Percentiles rank a stretch among this genome's conserved stretches.
Evolutionary conservation across 148 eudicot genomes (phyloP).

Genomic region (Nepenthes gracilis): DNA sequence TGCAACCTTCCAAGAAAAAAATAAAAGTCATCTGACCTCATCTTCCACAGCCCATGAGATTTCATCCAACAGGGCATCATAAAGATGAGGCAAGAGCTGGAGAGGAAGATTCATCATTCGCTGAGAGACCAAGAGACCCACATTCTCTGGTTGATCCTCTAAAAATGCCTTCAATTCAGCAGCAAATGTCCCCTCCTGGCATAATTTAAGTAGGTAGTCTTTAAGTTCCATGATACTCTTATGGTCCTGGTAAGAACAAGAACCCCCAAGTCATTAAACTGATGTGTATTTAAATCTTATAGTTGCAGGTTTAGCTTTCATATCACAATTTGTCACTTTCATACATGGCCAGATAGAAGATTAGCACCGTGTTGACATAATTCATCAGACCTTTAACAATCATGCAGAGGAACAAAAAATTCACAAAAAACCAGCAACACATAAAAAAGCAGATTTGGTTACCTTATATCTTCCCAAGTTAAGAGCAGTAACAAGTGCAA

Average conservation of each 20-base stretch:
- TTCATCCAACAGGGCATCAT: slow-evolving; percentile 88
- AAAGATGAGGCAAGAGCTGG: slow-evolving; percentile 83
- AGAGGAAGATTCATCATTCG: slow-evolving; percentile 90
- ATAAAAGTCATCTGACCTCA: slow-evolving; percentile 49
- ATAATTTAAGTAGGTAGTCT: slow-evolving; percentile 42
- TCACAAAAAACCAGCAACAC: no score
- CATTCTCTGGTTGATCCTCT: slow-evolving; percentile 41
- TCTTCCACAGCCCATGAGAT: slow-evolving; percentile 86
- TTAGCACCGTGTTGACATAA: no score
- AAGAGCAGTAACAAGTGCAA: slow-evolving; percentile 59
- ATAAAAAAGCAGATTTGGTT: not conserved
- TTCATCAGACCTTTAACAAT: no score
- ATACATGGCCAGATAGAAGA: no score
- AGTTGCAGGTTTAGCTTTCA: no score
- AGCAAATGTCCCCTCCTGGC: slow-evolving; percentile 24
- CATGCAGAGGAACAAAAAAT: no score
- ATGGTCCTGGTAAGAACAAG: slow-evolving; percentile 39
- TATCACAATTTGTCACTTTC: no score
- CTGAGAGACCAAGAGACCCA: slow-evolving; percentile 86
- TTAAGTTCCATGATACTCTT: slow-evolving; percentile 61
- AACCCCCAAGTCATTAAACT: not conserved
- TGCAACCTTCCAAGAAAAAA: not conserved
- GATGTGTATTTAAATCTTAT: not conserved
- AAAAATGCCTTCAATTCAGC: slow-evolving; percentile 34
- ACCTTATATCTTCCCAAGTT: slow-evolving; percentile 81